Base-by-base conservation (phyloP, 2,329 filamentous ascomycete genomes). In the Aspergillus sp. region DNA sequence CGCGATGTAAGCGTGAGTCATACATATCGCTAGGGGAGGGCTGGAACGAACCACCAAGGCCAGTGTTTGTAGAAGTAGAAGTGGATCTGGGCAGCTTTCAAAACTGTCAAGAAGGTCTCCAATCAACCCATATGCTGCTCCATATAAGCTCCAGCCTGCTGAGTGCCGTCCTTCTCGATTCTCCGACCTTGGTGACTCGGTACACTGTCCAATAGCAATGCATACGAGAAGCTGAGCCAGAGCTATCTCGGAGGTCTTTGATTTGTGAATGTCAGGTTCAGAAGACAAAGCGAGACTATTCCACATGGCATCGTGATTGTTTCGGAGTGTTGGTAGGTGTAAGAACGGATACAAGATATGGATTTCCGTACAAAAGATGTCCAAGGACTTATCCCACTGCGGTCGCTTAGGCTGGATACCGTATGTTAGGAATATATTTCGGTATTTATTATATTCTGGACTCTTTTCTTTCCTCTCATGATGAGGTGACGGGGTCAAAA, bases 331-430 rank as follows among this genome's bases (percentile, higher is more conserved):
- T 4, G 64, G 66, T 15, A 61, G 41, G 49, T 70, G 67, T 13
- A 70, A 48, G 28, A 70, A 69, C 1, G 69, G 69, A 32, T 69
- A 68, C 5, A 70, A 36, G 13, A 66, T 58, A 21, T 70, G 67
- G 1, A 69, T 61, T 47, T 70, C 65, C 1, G 67, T 62, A 39
- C 63, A 69, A 49, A 68, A 70, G 0, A 49, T 65, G 36, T 57
- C 48, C 51, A 69, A 48, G 9, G 64, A 55, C 2, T 17, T 50
- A 36, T 65, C 58, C 66, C 67, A 69, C 39, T 63, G 62, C 0
- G 28, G 13, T 28, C 49, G 45, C 13, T 61, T 36, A 1, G 64
- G 62, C 3, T 53, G 32, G 6, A 69, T 58, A 15, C 56, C 62
- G 32, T 64, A 59, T 0, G n/a, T 25, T 19, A 43, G 43, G 2